Base-by-base conservation (phyloP, 768 basidiomycete species). In the Phlegmacium glaucopus region DNA sequence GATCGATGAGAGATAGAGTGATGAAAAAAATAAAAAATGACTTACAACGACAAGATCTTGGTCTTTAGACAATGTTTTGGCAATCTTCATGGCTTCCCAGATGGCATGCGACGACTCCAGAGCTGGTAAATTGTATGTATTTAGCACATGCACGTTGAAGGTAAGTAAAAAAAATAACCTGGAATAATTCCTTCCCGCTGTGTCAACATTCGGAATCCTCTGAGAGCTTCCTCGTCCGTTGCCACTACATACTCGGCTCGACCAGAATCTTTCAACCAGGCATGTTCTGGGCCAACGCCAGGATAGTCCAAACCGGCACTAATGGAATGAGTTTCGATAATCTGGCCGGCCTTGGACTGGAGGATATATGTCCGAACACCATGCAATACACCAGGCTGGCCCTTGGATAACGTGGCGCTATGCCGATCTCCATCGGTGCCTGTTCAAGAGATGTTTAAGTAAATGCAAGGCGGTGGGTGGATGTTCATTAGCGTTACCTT, bases 101-200 rank as follows among this genome's bases (percentile, higher is more conserved):
- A 99, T 80, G 16, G 94, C 96, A 68, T 98, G 96, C 7, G 92
- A 87, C 3, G 92, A 94, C 66, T 98, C 96, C 47, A 98, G 72
- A 27, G 95, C 95, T 91, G 48, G 17, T 47, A 9, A 38, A 32
- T 17, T 28, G 12, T 41, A 15, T 45, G 12, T 9, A 40, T 37
- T n/a, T 37, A 25, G 7, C 30, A 18, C 26, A 4, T 15, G 15
- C n/a, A 48, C 45, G 8, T 29, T 6, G 15, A 42, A 35, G 6
- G 12, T 6, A 4, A 37, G 11, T 39, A 13, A 3, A 30, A 8
- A 44, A 37, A 62, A 78, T 54, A 49, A 90, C 88, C 90, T 30
- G 96, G 96, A 57, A 99, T 98, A 58, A 99, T 98, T 13, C 96
- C 96, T 69, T 99, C 95, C 15, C 84, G 70, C 64, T 98, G 93